phyloP scores from a whole-genome alignment of 495 filamentous ascomycete species.

The Aspergillus ostianus region DNA sequence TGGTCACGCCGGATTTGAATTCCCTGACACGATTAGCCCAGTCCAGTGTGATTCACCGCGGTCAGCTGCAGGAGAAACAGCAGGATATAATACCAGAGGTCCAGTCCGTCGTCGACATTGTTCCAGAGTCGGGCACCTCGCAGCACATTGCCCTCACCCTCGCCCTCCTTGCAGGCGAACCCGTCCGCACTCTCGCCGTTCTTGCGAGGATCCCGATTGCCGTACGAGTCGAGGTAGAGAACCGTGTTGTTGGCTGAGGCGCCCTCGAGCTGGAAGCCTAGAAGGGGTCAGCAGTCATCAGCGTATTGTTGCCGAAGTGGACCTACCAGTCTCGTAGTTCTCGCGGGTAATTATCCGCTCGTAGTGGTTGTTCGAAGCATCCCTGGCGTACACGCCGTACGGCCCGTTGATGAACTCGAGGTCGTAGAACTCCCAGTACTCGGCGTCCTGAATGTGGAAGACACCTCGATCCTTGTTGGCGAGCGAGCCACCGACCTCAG shows the following conservation, averaged over 20 bases:
- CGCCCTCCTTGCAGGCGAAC: slow-evolving; percentile 22
- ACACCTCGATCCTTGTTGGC: slow-evolving; percentile 17
- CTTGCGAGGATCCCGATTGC: slow-evolving; percentile 21
- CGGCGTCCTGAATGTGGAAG: slow-evolving; percentile 18
- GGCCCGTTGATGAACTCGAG: slow-evolving; percentile 22
- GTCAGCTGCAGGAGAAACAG: too few relatives aligned
- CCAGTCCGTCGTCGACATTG: slow-evolving; percentile 22
- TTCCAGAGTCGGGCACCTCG: slow-evolving; percentile 21
- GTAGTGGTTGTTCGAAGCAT: slow-evolving; percentile 23
- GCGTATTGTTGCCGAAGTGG: too few relatives aligned
- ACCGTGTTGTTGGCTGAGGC: slow-evolving; percentile 19
- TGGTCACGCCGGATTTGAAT: slow-evolving; percentile 23
- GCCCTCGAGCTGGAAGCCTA: slow-evolving; percentile 21
- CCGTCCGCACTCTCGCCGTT: slow-evolving; percentile 23
- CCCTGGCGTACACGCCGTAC: slow-evolving; percentile 19
- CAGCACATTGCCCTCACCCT: slow-evolving; percentile 19
- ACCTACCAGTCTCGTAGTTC: slow-evolving; percentile 20
- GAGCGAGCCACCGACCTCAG: slow-evolving; percentile 15
- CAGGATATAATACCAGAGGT: slow-evolving; percentile 14
- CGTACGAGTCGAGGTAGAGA: slow-evolving; percentile 20
- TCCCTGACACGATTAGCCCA: slow-evolving; percentile 12
- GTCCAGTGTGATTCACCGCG: not conserved
- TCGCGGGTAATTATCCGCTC: slow-evolving; percentile 17
- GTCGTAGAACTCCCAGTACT: slow-evolving; percentile 23
- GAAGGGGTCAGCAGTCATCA: not conserved